Percentiles rank a stretch among this genome's conserved stretches.
These are phyloP conservation scores for Malus hybrid DNA, from an alignment of 331 rosid species.

Conservation along the genomic window DNA sequence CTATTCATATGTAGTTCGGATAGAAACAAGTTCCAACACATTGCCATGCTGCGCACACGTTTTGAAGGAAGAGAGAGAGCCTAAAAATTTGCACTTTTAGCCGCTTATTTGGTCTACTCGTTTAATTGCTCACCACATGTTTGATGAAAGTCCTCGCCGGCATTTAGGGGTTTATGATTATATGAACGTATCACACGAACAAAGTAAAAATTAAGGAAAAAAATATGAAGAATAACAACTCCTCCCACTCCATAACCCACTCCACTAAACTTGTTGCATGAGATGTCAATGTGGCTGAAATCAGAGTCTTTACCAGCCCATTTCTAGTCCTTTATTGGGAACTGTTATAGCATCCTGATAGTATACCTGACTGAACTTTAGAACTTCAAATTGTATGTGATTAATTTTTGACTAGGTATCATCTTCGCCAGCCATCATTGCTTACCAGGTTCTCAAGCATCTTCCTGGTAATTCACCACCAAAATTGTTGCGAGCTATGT, in stretches of 20 bases:
- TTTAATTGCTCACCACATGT: neutral
- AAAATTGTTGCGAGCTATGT: too few relatives aligned
- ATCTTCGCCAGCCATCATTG: too few relatives aligned
- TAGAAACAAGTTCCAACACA: neutral
- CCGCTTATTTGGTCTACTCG: neutral
- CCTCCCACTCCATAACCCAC: conserved; percentile 17
- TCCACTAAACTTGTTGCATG: conserved; percentile 40
- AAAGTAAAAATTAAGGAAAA: neutral
- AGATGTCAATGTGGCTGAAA: conserved; percentile 20
- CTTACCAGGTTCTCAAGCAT: too few relatives aligned
- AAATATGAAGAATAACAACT: conserved; percentile 11
- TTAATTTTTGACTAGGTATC: too few relatives aligned
- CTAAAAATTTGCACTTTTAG: neutral
- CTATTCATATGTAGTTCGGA: too few relatives aligned
- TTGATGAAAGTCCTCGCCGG: conserved; percentile 20
- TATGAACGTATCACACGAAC: neutral
- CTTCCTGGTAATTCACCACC: too few relatives aligned
- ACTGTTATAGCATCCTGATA: conserved; percentile 51
- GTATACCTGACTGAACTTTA: neutral
- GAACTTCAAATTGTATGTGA: conserved; percentile 4
- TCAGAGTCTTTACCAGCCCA: conserved; percentile 30
- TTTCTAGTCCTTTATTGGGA: conserved; percentile 41
- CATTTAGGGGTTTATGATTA: conserved; percentile 4
- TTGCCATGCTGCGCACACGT: neutral
- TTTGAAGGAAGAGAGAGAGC: neutral